Conservation (phyloP, 176 grass and related monocot species). For the Phoenix dactylifera region DNA sequence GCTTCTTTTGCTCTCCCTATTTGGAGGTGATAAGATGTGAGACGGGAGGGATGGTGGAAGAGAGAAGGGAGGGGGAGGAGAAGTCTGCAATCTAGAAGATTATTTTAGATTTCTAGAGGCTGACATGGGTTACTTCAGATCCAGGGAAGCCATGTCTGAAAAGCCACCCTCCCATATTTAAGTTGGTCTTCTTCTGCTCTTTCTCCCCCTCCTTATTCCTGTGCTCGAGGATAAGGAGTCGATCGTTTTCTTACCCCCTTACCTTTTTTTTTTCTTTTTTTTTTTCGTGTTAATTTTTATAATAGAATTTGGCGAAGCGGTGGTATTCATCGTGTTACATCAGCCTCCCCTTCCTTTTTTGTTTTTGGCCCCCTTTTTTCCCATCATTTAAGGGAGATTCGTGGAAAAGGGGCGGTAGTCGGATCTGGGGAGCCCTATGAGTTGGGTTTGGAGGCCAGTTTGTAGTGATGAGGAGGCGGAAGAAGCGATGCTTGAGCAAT, state of each 20-base stretch:
- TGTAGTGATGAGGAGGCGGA: neutral
- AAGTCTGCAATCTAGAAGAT: neutral
- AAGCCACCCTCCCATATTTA: neutral
- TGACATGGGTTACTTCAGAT: conserved; percentile 8
- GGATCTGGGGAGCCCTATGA: neutral
- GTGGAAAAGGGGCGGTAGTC: neutral
- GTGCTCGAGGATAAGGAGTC: conserved; percentile 5
- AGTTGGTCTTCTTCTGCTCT: neutral
- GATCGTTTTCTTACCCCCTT: neutral
- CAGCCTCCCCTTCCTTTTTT: neutral
- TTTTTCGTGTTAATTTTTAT: too few species aligned
- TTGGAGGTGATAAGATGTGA: too few species aligned
- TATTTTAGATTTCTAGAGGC: neutral
- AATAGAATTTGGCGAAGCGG: too few species aligned
- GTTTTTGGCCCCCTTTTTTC: neutral
- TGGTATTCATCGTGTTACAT: neutral
- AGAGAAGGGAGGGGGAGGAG: neutral
- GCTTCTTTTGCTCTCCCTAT: too few species aligned
- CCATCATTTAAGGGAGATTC: neutral
- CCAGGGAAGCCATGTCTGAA: neutral
- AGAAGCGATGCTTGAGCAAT: neutral
- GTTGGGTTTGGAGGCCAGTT: neutral
- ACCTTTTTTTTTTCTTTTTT: neutral
- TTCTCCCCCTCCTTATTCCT: neutral
- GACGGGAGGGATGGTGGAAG: neutral